A percentile compares a stretch with the other conserved stretches of the same genome.
Conservation (phyloP, 2,329 filamentous ascomycete genomes). For the Botryotinia convoluta region DNA sequence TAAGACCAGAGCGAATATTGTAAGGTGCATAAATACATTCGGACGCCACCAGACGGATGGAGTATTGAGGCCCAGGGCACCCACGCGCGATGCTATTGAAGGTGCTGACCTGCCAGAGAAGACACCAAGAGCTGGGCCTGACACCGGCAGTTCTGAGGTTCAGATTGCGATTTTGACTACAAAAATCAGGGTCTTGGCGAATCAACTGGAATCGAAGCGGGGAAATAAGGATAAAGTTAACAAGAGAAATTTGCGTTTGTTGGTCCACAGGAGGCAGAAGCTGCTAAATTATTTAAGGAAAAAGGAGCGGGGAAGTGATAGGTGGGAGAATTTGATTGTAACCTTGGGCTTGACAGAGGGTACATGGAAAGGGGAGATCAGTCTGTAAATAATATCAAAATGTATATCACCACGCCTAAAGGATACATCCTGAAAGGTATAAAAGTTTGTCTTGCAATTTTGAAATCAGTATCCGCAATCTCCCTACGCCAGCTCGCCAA, state of each 20-base stretch:
- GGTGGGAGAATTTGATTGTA: conserved; percentile 84
- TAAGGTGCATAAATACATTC: conserved; percentile 81
- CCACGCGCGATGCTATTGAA: conserved; percentile 27
- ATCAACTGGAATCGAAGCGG: conserved; percentile 63
- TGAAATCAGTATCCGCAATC: conserved; percentile 27
- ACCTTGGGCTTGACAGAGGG: conserved; percentile 83
- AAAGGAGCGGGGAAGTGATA: conserved; percentile 85
- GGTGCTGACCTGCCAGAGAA: conserved; percentile 39
- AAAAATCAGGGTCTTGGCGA: conserved; percentile 81
- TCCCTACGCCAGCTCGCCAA: conserved; percentile 33
- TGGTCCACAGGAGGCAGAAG: conserved; percentile 89
- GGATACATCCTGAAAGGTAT: conserved; percentile 25
- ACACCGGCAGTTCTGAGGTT: conserved; percentile 96
- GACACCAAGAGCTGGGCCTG: conserved; percentile 73
- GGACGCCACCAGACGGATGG: conserved; percentile 86
- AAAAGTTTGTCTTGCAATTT: conserved; percentile 32
- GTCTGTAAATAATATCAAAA: conserved; percentile 49
- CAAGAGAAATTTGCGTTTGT: conserved; percentile 80
- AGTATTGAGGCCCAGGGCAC: conserved; percentile 51
- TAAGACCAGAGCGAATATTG: conserved; percentile 75
- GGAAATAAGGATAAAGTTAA: conserved; percentile 89
- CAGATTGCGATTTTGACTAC: conserved; percentile 93
- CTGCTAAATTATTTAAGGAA: conserved; percentile 79
- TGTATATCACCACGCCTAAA: conserved; percentile 27
- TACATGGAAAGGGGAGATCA: conserved; percentile 89